Evolutionary conservation across 1,284 basidiomycete genomes (phyloP), one percentile per base, ranked within the genome.

Genomic region (Microbotryum lychnidis-dioicae): DNA sequence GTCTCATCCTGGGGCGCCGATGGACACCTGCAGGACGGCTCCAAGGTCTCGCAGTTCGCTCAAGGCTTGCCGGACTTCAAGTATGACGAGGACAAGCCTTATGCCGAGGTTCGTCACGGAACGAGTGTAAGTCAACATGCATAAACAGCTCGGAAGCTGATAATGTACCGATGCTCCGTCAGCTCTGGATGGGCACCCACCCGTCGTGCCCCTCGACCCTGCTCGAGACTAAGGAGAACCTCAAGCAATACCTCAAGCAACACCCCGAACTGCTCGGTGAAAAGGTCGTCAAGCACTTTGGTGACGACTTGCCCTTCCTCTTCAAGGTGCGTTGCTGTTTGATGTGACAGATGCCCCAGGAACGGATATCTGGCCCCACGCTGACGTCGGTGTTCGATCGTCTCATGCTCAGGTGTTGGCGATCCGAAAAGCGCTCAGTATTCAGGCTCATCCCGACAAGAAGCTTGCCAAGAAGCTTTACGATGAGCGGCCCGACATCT

Each of bases 181-280:
- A 94, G 90, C 79, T 96, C 50, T 99, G 96, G 96, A 98, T 98
- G 94, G 96, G 96, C 20, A 97, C 96, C 0, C 96, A 98, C 73
- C 82, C 89, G 1, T 89, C 82, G 27, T 83, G 91, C 12, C 94
- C 94, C 0, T 92, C 91, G 3, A 82, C 78, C 52, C 76, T 89
- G 27, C 66, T 78, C 14, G 77, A 77, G 4, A 76, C 80, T 27
- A 76, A 76, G 14, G 71, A 73, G 64, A 64, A 63, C 52, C 83
- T 91, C 49, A 81, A 83, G 2, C 77, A 82, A 20, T 76, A 87
- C 73, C 80, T 97, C 66, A 78, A 81, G 25, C 75, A 78, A 2
- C 79, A 89, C 73, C 85, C 86, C 23, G 77, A 82, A 53, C 72
- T 76, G 65, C 83, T 94, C 51, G 88, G 88, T 18, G 70, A 78